Base-by-base conservation (phyloP, 305 asterid genomes). In the Andrographis paniculata region DNA sequence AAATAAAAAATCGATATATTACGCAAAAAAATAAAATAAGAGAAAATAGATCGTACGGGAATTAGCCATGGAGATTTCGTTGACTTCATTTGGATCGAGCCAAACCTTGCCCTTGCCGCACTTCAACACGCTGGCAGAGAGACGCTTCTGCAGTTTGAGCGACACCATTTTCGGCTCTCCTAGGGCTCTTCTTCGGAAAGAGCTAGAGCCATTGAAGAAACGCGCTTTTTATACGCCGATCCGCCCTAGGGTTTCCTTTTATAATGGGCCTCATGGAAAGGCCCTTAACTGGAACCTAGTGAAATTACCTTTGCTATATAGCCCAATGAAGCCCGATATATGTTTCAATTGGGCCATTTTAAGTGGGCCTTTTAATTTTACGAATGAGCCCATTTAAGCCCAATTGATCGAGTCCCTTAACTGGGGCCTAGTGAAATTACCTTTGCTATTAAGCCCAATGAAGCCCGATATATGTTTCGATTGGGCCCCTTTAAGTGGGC, bases 51-150 rank as follows among this genome's bases (percentile, higher is more conserved):
- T 33, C 81, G 18, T 71, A 79, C 91, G 67, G 14, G 85, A 76
- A 50, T 80, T 76, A 1, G 91, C 91, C 80, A 71, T 74, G 57
- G 82, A 69, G 60, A 80, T 80, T 56, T 80, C 91, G 42, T 50
- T 74, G 45, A n/a, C 62, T 55, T 80, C 91, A 50, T 80, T 80
- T 0, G 91, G 91, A 39, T 80, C 91, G 31, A 80, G 76, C 91
- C 91, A 80, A 6, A 76, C 85, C 54, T 80, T 80, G 33, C 85
- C 82, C 50, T 70, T 62, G 43, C 89, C 89, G 52, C 89, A 79
- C 69, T 76, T 76, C 21, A 79, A 53, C 0, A 79, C 85, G 66
- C 82, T 73, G 53, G 89, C 80, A 47, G 89, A 53, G 13, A 79
- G 76, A 66, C 89, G 77, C 80, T 79, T 73, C 78, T 76, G 82